Evolutionary conservation across 1,284 basidiomycete genomes (phyloP).

Genomic region (Ceratobasidium sp.): DNA sequence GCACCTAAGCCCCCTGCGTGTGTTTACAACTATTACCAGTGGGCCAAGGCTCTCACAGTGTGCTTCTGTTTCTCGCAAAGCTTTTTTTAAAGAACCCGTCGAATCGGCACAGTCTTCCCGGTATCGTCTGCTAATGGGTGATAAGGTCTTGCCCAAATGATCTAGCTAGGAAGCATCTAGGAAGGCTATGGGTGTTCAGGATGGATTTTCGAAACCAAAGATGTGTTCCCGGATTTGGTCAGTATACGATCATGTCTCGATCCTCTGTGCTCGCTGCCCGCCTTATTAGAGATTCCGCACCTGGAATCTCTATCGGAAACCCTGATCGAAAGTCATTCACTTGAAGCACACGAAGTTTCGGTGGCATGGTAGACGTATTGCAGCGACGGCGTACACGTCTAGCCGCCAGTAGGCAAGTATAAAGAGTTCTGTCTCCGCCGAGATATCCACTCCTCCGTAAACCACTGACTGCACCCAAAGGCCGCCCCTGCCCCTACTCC

Average conservation of each 20-base stretch:
- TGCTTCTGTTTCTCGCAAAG: conserved; percentile 40
- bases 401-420: conserved; percentile 15
- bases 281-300: conserved; percentile 40
- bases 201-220: conserved; percentile 39
- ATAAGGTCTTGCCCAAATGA: conserved; percentile 38
- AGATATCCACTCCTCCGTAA: conserved; percentile 34
- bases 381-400: conserved; percentile 22
- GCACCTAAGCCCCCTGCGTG: conserved; percentile 9
- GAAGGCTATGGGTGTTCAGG: conserved; percentile 13
- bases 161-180: conserved; percentile 33
- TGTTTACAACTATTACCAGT: conserved; percentile 30
- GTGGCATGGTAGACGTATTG: conserved; percentile 16
- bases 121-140: conserved; percentile 32
- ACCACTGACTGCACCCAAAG: not conserved
- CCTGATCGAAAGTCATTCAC: conserved; percentile 44
- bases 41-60: conserved; percentile 33
- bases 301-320: conserved; percentile 36
- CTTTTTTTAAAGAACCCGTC: conserved; percentile 25
- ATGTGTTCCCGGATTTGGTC: conserved; percentile 39
- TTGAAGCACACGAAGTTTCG: conserved; percentile 33
- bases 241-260: conserved; percentile 35
- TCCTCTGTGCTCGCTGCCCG: conserved; percentile 20
- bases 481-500: no score
- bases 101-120: conserved; percentile 29
- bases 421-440: conserved; percentile 37